phyloP scores from a whole-genome alignment of 495 filamentous ascomycete species.

The Daldinia decipiens region DNA sequence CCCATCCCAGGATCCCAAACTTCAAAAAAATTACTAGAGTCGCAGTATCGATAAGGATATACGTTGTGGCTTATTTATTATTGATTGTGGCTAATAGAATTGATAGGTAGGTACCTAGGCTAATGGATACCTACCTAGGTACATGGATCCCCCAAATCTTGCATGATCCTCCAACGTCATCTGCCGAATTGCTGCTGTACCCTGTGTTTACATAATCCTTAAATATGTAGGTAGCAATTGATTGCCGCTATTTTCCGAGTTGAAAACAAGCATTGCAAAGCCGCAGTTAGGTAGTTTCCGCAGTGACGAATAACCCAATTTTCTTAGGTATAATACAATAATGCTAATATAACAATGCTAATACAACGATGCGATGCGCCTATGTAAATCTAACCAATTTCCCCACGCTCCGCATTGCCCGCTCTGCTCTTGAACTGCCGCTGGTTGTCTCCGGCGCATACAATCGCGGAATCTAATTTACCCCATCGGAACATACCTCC shows the following conservation, averaged over 20 bases:
- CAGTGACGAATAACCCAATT: background rate
- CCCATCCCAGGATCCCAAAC: slow-evolving; percentile 4
- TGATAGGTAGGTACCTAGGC: too few relatives aligned
- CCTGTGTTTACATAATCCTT: slow-evolving; percentile 15
- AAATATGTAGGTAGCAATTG: slow-evolving; percentile 6
- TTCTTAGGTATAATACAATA: background rate
- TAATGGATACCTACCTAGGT: too few relatives aligned
- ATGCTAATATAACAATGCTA: too few relatives aligned
- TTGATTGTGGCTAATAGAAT: slow-evolving; percentile 10
- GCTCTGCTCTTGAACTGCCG: slow-evolving; percentile 15
- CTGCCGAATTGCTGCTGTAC: slow-evolving; percentile 13
- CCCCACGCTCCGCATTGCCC: slow-evolving; percentile 4
- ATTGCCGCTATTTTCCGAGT: slow-evolving; percentile 30
- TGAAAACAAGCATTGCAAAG: slow-evolving; percentile 3
- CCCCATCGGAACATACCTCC: slow-evolving; percentile 12
- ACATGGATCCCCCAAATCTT: background rate
- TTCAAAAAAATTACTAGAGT: slow-evolving; percentile 29
- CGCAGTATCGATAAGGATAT: slow-evolving; percentile 36
- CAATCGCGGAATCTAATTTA: slow-evolving; percentile 30
- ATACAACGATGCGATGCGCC: background rate
- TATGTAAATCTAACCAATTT: background rate
- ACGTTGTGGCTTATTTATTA: slow-evolving; percentile 8
- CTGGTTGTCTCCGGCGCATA: background rate
- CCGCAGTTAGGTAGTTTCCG: slow-evolving; percentile 16
- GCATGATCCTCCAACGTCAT: slow-evolving; percentile 25